These are phyloP conservation scores for Starmerella lactis-condensi DNA, from an alignment of 805 yeast genomes.

Conservation along the genomic window DNA sequence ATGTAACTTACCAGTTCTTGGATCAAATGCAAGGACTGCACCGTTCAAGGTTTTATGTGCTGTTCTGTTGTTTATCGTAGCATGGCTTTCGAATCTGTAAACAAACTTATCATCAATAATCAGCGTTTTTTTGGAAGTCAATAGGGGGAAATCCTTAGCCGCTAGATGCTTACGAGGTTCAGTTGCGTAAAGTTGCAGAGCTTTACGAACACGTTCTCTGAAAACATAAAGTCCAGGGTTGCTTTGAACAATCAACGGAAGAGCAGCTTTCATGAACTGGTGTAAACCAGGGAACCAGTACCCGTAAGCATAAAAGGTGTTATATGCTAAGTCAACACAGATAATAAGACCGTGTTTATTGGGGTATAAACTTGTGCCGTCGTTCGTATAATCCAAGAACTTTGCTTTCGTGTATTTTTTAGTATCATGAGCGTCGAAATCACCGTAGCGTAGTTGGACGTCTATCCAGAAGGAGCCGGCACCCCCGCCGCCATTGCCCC, in stretches of 20 bases:
- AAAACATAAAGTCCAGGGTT: conserved; percentile 84
- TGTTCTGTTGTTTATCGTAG: conserved; percentile 80
- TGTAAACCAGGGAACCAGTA: conserved; percentile 95
- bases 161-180: conserved; percentile 87
- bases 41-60: conserved; percentile 90
- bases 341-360: conserved; percentile 82
- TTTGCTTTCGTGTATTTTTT: conserved; percentile 86
- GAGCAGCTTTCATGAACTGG: conserved; percentile 72
- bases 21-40: conserved; percentile 73
- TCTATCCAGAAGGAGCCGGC: conserved; percentile 69
- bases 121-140: conserved; percentile 57
- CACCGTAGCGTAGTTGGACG: conserved; percentile 88
- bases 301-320: conserved; percentile 91
- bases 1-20: conserved; percentile 76
- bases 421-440: conserved; percentile 92
- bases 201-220: conserved; percentile 85
- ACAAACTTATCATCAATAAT: conserved; percentile 90
- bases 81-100: conserved; percentile 78
- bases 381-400: conserved; percentile 81
- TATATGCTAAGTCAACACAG: conserved; percentile 84
- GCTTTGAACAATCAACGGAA: conserved; percentile 84
- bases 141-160: conserved; percentile 73
- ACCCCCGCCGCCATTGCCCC: conserved; percentile 28
- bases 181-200: conserved; percentile 78
- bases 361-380: conserved; percentile 69